phyloP scores from a whole-genome alignment of 768 basidiomycete species.

The Macrolepiota dolichaula region DNA sequence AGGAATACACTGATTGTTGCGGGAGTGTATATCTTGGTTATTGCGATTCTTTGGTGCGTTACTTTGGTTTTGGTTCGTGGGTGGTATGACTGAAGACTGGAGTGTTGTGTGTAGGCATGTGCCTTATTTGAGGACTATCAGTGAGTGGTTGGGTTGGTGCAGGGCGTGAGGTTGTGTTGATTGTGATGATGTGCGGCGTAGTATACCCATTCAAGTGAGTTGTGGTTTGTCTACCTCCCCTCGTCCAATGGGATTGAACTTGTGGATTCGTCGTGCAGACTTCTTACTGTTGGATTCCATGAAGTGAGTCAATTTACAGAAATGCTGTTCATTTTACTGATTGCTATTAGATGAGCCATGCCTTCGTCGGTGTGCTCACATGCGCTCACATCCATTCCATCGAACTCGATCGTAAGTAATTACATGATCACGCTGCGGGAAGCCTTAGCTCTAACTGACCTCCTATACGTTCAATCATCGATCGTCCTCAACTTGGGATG shows the following conservation, averaged over 20 bases:
- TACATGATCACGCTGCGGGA: neutral
- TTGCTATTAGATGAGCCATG: conserved; percentile 75
- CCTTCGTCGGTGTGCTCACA: conserved; percentile 73
- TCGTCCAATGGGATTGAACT: neutral
- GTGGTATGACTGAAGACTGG: neutral
- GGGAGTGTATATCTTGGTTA: conserved; percentile 67
- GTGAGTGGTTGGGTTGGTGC: conserved; percentile 42
- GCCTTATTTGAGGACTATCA: conserved; percentile 65
- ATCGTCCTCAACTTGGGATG: neutral
- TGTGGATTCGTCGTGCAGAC: conserved; percentile 31
- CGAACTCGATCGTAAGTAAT: conserved; percentile 75
- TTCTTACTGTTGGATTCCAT: conserved; percentile 87
- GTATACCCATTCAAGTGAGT: conserved; percentile 91
- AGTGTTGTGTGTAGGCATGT: conserved; percentile 56
- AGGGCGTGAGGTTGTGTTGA: neutral
- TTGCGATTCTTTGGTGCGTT: conserved; percentile 76
- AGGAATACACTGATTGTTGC: conserved; percentile 77
- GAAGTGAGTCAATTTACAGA: conserved; percentile 45
- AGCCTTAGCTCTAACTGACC: neutral
- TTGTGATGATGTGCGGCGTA: conserved; percentile 22
- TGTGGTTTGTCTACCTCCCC: neutral
- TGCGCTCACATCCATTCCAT: conserved; percentile 86
- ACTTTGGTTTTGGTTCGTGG: neutral
- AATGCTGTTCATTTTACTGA: conserved; percentile 2
- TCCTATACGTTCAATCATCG: neutral